phyloP scores from a whole-genome alignment of 306 rosid species.

The Malus fusca region DNA sequence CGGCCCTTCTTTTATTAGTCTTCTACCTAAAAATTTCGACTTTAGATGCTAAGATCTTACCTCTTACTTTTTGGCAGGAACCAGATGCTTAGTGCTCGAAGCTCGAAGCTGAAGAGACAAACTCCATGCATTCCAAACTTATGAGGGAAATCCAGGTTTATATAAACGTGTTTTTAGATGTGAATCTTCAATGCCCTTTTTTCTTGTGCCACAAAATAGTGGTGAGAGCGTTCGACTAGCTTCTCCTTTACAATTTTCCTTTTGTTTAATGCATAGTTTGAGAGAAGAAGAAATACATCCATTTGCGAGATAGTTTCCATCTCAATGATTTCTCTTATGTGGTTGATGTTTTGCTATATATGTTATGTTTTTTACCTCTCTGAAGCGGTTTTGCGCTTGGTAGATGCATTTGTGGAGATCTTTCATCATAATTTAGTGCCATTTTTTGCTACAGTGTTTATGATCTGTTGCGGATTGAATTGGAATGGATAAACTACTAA shows the following conservation, averaged over 20 bases:
- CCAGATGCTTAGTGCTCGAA: conserved; percentile 21
- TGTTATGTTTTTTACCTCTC: background rate
- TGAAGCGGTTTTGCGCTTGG: conserved; percentile 10
- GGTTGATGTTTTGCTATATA: conserved; percentile 6
- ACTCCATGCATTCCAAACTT: conserved; percentile 20
- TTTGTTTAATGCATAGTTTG: conserved; percentile 10
- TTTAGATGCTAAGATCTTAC: conserved; percentile 13
- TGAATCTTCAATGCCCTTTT: conserved; percentile 23
- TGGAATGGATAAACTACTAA: background rate
- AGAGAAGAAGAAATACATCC: conserved; percentile 17
- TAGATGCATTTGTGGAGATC: background rate
- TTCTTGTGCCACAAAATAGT: conserved; percentile 36
- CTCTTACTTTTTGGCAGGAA: conserved; percentile 42
- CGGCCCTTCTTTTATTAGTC: background rate
- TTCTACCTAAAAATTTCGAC: background rate
- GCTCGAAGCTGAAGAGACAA: background rate
- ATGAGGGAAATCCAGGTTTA: conserved; percentile 35
- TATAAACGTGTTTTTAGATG: conserved; percentile 25
- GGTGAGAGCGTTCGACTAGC: conserved; percentile 28
- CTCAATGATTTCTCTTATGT: conserved; percentile 12
- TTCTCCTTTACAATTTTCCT: conserved; percentile 5
- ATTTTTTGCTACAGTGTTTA: background rate
- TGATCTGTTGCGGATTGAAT: background rate
- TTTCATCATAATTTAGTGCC: background rate
- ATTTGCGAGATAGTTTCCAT: conserved; percentile 20